phyloP scores from a whole-genome alignment of 2,329 filamentous ascomycete species.

The Cordyceps cicadae region DNA sequence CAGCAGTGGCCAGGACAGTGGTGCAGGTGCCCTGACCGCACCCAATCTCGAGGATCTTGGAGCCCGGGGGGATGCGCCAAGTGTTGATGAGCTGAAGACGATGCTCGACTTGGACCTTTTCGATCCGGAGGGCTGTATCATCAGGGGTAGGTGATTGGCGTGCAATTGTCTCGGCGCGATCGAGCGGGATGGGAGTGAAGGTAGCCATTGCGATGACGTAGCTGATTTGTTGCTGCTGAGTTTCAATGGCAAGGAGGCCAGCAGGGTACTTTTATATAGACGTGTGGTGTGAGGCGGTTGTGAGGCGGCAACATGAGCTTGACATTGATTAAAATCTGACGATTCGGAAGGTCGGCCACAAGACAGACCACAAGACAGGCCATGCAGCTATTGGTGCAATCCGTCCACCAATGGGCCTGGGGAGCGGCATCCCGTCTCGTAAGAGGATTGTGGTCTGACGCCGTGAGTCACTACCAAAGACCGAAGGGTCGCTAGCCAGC shows the following conservation, averaged over 20 bases:
- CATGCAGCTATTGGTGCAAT: not conserved
- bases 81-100: constrained; percentile 27
- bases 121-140: constrained; percentile 12
- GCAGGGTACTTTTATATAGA: not conserved
- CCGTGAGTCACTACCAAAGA: not conserved
- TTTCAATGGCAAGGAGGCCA: not conserved
- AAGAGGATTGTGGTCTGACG: not conserved
- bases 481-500: not conserved
- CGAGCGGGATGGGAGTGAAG: constrained; percentile 7
- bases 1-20: constrained; percentile 39
- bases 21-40: constrained; percentile 54
- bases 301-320: not conserved
- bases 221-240: not conserved
- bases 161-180: constrained; percentile 4
- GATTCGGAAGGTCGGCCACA: not conserved
- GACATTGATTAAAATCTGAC: not conserved
- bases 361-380: no score
- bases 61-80: constrained; percentile 30
- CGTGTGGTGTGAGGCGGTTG: not conserved
- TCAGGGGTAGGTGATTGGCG: constrained; percentile 8
- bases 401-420: not conserved
- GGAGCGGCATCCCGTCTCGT: not conserved
- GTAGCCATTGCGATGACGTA: constrained; percentile 2
- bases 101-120: constrained; percentile 24
- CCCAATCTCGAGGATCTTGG: constrained; percentile 46